A percentile compares a stretch with the other conserved stretches of the same genome.
phyloP scores from a whole-genome alignment of 345 rosid species.

The Citrus medica region DNA sequence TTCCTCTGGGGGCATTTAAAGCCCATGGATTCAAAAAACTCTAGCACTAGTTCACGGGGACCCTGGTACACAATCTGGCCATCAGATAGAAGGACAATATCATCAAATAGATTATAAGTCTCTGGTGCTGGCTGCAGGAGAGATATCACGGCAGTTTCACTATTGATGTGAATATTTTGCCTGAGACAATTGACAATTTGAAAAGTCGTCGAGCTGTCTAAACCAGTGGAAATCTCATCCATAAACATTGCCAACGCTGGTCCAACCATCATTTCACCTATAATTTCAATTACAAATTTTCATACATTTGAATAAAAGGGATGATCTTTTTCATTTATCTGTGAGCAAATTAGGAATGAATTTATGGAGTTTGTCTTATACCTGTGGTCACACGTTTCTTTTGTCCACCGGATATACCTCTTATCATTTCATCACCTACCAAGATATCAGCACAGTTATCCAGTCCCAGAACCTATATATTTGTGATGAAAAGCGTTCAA shows the following conservation, averaged over 20 bases:
- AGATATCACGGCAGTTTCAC: constrained; percentile 60
- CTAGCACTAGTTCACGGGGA: constrained; percentile 49
- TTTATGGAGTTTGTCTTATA: neutral
- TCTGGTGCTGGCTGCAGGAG: constrained; percentile 87
- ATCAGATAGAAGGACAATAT: constrained; percentile 61
- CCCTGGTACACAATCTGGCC: constrained; percentile 75
- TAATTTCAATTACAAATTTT: neutral
- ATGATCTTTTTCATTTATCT: neutral
- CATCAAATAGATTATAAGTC: constrained; percentile 71
- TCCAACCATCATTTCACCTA: constrained; percentile 78
- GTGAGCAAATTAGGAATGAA: neutral
- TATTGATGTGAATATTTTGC: constrained; percentile 48
- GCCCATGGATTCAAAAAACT: constrained; percentile 57
- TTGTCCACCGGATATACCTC: constrained; percentile 76
- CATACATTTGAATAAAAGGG: neutral
- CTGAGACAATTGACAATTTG: constrained; percentile 60
- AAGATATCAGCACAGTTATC: constrained; percentile 62
- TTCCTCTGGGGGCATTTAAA: constrained; percentile 75
- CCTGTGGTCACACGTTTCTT: constrained; percentile 70
- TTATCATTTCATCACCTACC: constrained; percentile 53
- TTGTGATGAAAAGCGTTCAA: too few species aligned
- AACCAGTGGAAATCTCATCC: constrained; percentile 82
- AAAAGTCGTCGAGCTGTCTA: constrained; percentile 73
- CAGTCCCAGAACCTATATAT: constrained; percentile 48
- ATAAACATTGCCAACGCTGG: constrained; percentile 56